phyloP scores from a whole-genome alignment of 2,329 filamentous ascomycete genomes.

The Talaromyces islandicus region DNA sequence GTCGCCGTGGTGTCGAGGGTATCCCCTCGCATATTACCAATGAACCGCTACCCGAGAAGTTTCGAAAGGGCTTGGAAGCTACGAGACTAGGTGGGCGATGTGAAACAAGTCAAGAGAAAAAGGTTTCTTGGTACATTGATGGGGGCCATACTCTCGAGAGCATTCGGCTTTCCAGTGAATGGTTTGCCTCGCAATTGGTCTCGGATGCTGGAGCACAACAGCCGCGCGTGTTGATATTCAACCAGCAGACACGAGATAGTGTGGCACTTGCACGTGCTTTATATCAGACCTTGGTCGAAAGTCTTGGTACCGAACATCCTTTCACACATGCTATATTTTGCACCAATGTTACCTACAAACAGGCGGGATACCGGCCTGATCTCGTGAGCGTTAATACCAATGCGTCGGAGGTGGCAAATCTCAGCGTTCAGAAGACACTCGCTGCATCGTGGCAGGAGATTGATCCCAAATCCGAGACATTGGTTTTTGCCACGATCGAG shows the following conservation, averaged over 20 bases:
- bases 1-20: constrained; percentile 25
- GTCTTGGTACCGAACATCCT: constrained; percentile 33
- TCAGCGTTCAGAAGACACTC: constrained; percentile 63
- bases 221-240: constrained; percentile 70
- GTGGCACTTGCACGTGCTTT: constrained; percentile 58
- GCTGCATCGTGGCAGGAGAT: constrained; percentile 55
- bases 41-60: constrained; percentile 51
- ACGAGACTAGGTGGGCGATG: constrained; percentile 72
- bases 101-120: constrained; percentile 56
- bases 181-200: constrained; percentile 59
- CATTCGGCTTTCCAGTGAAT: constrained; percentile 66
- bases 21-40: constrained; percentile 33
- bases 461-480: constrained; percentile 48
- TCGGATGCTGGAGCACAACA: constrained; percentile 30
- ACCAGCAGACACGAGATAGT: constrained; percentile 83
- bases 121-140: constrained; percentile 72
- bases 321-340: constrained; percentile 78
- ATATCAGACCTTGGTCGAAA: constrained; percentile 48
- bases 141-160: constrained; percentile 85
- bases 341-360: constrained; percentile 64
- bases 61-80: constrained; percentile 59
- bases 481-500: constrained; percentile 60
- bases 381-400: constrained; percentile 58
- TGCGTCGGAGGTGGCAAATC: constrained; percentile 49
- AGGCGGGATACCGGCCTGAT: constrained; percentile 57